These are phyloP conservation scores for Lactarius trivialis DNA, from an alignment of 768 basidiomycete species.

Conservation along the genomic window DNA sequence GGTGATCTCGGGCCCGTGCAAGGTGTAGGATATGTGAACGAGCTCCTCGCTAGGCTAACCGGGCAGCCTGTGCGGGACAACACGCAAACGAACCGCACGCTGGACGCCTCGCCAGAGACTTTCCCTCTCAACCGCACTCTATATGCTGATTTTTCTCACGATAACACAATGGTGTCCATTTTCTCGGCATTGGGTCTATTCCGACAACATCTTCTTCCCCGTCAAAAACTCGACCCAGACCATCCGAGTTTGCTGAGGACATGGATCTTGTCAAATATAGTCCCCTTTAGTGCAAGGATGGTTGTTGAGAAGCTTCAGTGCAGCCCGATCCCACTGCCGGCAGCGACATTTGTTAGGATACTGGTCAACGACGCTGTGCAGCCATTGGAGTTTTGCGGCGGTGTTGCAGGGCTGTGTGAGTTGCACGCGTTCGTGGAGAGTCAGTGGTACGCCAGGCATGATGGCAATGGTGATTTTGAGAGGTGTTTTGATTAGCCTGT, in stretches of 20 bases:
- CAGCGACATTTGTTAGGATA: slow-evolving; percentile 51
- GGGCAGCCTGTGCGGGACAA: slow-evolving; percentile 52
- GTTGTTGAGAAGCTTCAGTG: slow-evolving; percentile 66
- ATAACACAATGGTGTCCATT: slow-evolving; percentile 79
- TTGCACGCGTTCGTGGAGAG: slow-evolving; percentile 62
- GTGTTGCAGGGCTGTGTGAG: slow-evolving; percentile 52
- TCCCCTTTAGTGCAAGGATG: slow-evolving; percentile 72
- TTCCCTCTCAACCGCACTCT: slow-evolving; percentile 65
- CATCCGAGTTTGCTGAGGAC: slow-evolving; percentile 24
- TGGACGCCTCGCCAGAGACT: slow-evolving; percentile 53
- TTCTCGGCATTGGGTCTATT: slow-evolving; percentile 51
- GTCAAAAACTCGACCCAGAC: slow-evolving; percentile 25
- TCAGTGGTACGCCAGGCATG: slow-evolving; percentile 58
- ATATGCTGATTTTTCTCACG: slow-evolving; percentile 81
- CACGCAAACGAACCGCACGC: slow-evolving; percentile 72
- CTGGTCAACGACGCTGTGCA: slow-evolving; percentile 72
- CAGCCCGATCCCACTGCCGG: not conserved
- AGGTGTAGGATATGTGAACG: slow-evolving; percentile 84
- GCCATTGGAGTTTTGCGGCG: slow-evolving; percentile 55
- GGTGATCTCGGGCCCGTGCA: slow-evolving; percentile 65
- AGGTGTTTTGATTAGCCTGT: slow-evolving; percentile 35
- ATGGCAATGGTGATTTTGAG: slow-evolving; percentile 69
- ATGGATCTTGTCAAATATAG: slow-evolving; percentile 55
- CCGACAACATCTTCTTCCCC: slow-evolving; percentile 16
- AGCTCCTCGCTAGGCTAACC: slow-evolving; percentile 78